Percentiles rank a stretch among this genome's conserved stretches.
Conservation (phyloP, 306 rosid species). For the Cucurbita maxima region DNA sequence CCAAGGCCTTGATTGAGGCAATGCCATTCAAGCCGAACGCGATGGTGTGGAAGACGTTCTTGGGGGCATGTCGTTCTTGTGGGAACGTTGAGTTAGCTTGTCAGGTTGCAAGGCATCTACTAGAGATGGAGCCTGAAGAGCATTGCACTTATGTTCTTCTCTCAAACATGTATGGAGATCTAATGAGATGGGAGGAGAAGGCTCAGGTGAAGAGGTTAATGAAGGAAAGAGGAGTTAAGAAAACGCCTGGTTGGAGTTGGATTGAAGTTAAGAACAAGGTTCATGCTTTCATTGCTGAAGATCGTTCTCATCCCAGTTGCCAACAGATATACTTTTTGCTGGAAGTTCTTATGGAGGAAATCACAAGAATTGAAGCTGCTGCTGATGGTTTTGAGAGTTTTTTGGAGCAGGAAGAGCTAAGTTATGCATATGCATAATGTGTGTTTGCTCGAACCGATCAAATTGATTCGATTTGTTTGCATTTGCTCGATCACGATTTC, state of each 20-base stretch:
- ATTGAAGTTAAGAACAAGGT: slow-evolving; percentile 52
- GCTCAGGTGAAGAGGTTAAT: slow-evolving; percentile 56
- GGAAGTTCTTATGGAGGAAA: slow-evolving; percentile 29
- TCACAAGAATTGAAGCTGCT: slow-evolving; percentile 12
- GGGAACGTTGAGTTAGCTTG: slow-evolving; percentile 62
- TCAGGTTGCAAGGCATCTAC: slow-evolving; percentile 41
- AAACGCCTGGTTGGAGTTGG: slow-evolving; percentile 91
- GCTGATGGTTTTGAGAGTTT: not conserved
- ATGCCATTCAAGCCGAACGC: slow-evolving; percentile 62
- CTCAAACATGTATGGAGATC: slow-evolving; percentile 51
- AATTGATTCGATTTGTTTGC: too few species aligned
- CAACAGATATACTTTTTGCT: slow-evolving; percentile 32
- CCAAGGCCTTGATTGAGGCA: slow-evolving; percentile 47
- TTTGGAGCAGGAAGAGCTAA: slow-evolving; percentile 7
- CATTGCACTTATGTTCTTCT: slow-evolving; percentile 68
- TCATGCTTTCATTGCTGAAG: slow-evolving; percentile 75
- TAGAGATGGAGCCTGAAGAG: slow-evolving; percentile 63
- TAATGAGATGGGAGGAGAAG: slow-evolving; percentile 52
- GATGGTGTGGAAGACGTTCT: slow-evolving; percentile 53
- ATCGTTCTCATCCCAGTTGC: slow-evolving; percentile 37
- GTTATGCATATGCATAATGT: not conserved
- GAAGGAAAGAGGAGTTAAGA: slow-evolving; percentile 64
- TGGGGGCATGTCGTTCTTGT: slow-evolving; percentile 70
- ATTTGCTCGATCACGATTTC: too few species aligned
- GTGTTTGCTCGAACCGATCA: too few species aligned